Base-by-base conservation (phyloP, 306 rosid genomes). In the Quercus suber region DNA sequence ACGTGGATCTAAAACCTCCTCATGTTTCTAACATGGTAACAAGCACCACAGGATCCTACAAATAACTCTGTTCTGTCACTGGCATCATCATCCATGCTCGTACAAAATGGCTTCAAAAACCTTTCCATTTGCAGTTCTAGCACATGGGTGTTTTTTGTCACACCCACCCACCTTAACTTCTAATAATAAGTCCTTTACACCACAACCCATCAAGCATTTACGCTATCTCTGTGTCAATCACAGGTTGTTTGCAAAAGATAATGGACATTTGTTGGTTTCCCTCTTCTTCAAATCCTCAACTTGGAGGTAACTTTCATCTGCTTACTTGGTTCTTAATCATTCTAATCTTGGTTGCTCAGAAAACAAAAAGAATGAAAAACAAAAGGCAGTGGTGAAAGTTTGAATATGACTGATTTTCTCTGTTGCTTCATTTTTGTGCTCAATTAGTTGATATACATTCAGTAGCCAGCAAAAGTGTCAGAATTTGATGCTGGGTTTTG, bases 101-200 rank as follows among this genome's bases (percentile, higher is more conserved):
- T 3, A 55, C 75, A 27, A 41, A 41, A 41, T 71, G 74, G 83
- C 83, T 81, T 23, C 49, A 53, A 75, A 28, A 49, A 74, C 73
- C 83, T 84, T 76, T 74, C 72, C 75, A 77, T 71, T 84, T 63
- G 76, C 83, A 12, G 76, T 81, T 84, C 84, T 82, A 41, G 31
- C 80, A 8, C 25, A 20, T 23, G 83, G 75, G 1, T 13, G 15
- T 49, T 78, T 72, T 64, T 64, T 28, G 33, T 14, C 85, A 33
- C 70, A 51, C 74, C 68, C 78, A 17, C 81, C 58, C 68, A 7
- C 70, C 43, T 19, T 28, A 49, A 73, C 41, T 59, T 84, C 82
- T 65, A 10, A 3, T 49, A 13, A 13, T 49, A 76, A 35, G 33
- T 73, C 55, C 6, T 78, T 35, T 52, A 56, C 19, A 55, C 78